phyloP scores from a whole-genome alignment of 306 rosid species.

The Lathyrus sativus region DNA sequence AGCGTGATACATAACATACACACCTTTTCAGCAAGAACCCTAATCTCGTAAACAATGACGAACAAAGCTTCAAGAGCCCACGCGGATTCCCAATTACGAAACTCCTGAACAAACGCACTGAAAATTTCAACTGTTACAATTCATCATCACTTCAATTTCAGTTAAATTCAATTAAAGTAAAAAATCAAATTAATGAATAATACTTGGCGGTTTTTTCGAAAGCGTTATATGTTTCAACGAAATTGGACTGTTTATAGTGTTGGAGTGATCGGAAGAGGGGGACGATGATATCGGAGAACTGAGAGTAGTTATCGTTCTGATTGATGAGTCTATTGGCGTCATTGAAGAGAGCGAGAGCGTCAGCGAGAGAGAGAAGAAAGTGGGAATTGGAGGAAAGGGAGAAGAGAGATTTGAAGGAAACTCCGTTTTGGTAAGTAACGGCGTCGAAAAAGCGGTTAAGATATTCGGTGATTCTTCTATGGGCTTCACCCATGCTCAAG shows the following conservation, averaged over 20 bases:
- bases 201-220: conserved; percentile 88
- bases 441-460: conserved; percentile 76
- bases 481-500: conserved; percentile 93
- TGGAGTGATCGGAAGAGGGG: conserved; percentile 84
- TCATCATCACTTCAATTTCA: not conserved
- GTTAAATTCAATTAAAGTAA: not conserved
- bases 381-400: conserved; percentile 72
- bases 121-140: conserved; percentile 27
- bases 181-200: not conserved
- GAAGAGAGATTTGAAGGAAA: conserved; percentile 67
- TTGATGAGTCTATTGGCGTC: conserved; percentile 71
- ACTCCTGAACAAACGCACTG: conserved; percentile 96
- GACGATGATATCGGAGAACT: conserved; percentile 57
- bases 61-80: conserved; percentile 92
- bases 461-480: conserved; percentile 76
- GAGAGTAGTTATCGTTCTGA: conserved; percentile 66
- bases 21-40: conserved; percentile 96
- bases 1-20: not conserved
- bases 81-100: conserved; percentile 93
- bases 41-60: conserved; percentile 74
- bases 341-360: conserved; percentile 73
- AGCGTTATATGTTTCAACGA: conserved; percentile 72
- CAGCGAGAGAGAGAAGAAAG: conserved; percentile 66
- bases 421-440: conserved; percentile 68
- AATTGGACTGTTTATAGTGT: conserved; percentile 52